Base-by-base conservation (phyloP, 2,329 filamentous ascomycete species). In the Knoxdaviesia proteae region DNA sequence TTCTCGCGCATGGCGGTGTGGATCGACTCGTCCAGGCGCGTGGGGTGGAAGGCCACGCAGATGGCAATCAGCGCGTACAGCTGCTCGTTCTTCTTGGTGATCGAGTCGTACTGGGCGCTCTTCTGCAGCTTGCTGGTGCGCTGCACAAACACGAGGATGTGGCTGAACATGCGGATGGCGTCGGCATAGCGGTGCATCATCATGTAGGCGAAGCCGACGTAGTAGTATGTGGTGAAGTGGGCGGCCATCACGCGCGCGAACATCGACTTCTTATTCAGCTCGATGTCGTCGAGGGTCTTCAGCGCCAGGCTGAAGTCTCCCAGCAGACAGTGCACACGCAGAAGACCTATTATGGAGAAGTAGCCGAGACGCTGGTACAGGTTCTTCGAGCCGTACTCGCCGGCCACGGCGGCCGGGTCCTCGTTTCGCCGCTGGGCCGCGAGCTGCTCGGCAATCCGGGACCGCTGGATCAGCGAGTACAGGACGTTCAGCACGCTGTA, bases 101-200 rank as follows among this genome's bases (percentile, higher is more conserved):
- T 94, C 49, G 84, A 92, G 63, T 98, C 90, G 68, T 94, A 96
- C 67, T 94, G 82, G 32, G 83, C 81, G 61, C 87, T 93, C 78
- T 96, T 98, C 67, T 98, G 90, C 77, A 96, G 96, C 73, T 96
- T 96, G 82, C 98, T 98, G 58, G 90, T 98, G 56, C 90, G 74
- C 52, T 86, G 94, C 51, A 98, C 87, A 66, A 96, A 98, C 65
- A 98, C 81, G 54, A 98, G 77, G 63, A 98, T 98, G 74, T 98
- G 90, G 71, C 84, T 93, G 77, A 98, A 98, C 80, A 94, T 94
- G 72, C 88, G 86, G 67, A 98, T 94, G 61, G 90, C 90, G 64
- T 98, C 90, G 63, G 86, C 84, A 61, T 98, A 98, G 59, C 90
- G 84, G 67, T 90, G 86, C 84, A 96, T 93, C 90, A 98, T 98